phyloP scores from a whole-genome alignment of 2,329 filamentous ascomycete species.

The Xylogone sp. region DNA sequence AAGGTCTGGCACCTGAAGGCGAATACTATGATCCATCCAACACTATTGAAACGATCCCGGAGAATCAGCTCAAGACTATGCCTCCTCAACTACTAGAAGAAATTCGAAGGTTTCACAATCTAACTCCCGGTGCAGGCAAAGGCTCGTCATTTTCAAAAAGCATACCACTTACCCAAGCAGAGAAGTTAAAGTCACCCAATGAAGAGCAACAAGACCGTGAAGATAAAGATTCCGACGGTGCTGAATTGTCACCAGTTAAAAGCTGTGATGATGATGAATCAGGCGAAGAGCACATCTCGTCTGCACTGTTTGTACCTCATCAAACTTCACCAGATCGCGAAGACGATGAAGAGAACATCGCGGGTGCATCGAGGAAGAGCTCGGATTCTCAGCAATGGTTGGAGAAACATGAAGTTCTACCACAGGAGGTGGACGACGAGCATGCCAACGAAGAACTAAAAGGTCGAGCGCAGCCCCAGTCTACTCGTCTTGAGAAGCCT shows the following conservation, averaged over 20 bases:
- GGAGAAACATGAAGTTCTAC: constrained; percentile 26
- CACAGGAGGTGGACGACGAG: constrained; percentile 32
- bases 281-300: constrained; percentile 83
- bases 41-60: constrained; percentile 12
- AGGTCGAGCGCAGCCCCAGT: constrained; percentile 6
- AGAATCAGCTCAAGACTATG: constrained; percentile 18
- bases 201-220: constrained; percentile 2
- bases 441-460: constrained; percentile 13
- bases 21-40: constrained; percentile 22
- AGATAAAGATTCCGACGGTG: constrained; percentile 36
- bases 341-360: constrained; percentile 2
- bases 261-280: constrained; percentile 49
- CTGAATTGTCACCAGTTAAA: constrained; percentile 12
- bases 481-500: constrained; percentile 18
- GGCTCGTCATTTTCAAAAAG: constrained; percentile 28
- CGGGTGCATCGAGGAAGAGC: not conserved
- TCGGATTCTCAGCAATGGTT: constrained; percentile 25
- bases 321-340: constrained; percentile 45
- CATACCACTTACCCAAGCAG: constrained; percentile 24
- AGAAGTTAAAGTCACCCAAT: constrained; percentile 14
- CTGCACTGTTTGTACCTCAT: constrained; percentile 77
- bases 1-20: constrained; percentile 17
- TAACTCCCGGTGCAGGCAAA: constrained; percentile 24
- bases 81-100: constrained; percentile 26
- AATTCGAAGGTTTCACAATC: constrained; percentile 27